Conservation (phyloP, 2,329 filamentous ascomycete genomes). For the Fusarium veterinarium region DNA sequence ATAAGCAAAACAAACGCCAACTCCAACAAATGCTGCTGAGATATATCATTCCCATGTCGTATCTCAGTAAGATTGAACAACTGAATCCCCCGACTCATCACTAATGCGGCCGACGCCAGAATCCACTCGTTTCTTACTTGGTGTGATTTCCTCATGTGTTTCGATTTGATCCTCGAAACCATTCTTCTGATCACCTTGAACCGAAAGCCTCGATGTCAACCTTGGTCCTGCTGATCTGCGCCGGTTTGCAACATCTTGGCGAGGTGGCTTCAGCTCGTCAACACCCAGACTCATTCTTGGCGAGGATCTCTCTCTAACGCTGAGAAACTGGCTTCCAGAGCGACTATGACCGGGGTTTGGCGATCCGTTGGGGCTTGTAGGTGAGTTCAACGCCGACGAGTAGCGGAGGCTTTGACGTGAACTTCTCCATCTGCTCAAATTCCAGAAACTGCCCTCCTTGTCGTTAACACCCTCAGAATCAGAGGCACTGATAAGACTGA, state of each 20-base stretch:
- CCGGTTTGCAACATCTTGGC: conserved; percentile 42
- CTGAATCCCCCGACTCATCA: conserved; percentile 42
- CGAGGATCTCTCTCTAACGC: conserved; percentile 50
- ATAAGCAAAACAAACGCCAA: conserved; percentile 34
- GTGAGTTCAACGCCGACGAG: conserved; percentile 41
- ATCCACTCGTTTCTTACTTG: conserved; percentile 48
- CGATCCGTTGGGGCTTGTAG: conserved; percentile 31
- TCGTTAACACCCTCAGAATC: conserved; percentile 54
- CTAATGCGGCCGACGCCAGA: conserved; percentile 50
- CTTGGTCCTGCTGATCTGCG: conserved; percentile 47
- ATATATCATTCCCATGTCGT: conserved; percentile 7
- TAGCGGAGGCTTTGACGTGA: conserved; percentile 52
- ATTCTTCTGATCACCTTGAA: conserved; percentile 37
- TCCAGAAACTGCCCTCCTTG: conserved; percentile 66
- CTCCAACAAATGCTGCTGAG: conserved; percentile 38
- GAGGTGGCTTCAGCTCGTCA: conserved; percentile 44
- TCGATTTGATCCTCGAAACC: conserved; percentile 37
- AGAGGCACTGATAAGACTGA: conserved; percentile 57
- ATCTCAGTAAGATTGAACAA: conserved; percentile 13
- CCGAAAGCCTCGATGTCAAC: conserved; percentile 32
- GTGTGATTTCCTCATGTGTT: conserved; percentile 26
- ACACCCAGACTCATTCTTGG: conserved; percentile 48
- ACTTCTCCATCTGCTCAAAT: conserved; percentile 64
- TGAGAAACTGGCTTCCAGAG: conserved; percentile 35
- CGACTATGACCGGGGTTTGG: conserved; percentile 52